phyloP scores from a whole-genome alignment of 208 protist genomes.

The Acanthamoeba lenticulata region DNA sequence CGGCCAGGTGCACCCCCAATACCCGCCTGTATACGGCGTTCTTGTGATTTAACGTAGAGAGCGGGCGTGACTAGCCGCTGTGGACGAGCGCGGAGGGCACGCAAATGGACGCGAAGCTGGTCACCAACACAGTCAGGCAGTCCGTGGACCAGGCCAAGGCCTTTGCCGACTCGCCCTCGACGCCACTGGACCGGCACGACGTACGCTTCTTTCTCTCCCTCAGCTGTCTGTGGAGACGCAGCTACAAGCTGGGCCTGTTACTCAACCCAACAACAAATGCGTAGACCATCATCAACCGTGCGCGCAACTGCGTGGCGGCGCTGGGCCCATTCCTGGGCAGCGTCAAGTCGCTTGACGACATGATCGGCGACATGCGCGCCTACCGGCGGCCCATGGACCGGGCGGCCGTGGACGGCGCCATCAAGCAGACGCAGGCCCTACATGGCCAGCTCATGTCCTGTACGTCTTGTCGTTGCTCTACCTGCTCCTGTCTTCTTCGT shows the following conservation, averaged over 20 bases:
- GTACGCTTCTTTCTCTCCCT: neutral
- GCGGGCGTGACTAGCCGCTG: neutral
- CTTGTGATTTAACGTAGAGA: neutral
- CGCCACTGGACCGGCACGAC: neutral
- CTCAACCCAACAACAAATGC: no score
- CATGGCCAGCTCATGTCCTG: neutral
- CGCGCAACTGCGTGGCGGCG: neutral
- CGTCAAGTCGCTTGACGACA: neutral
- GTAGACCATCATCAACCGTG: neutral
- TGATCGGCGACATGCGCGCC: conserved; percentile 20
- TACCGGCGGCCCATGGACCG: neutral
- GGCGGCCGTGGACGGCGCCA: neutral
- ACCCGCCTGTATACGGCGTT: neutral
- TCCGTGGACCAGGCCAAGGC: conserved; percentile 23
- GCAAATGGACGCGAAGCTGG: neutral
- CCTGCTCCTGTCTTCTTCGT: no score
- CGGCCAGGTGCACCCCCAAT: neutral
- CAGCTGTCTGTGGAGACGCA: neutral
- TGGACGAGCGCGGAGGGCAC: neutral
- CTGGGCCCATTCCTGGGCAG: neutral
- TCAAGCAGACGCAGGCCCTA: neutral
- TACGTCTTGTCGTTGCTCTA: neutral
- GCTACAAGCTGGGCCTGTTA: no score
- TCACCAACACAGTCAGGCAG: neutral
- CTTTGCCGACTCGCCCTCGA: neutral